A percentile compares a stretch with the other conserved stretches of the same genome.
Conservation (phyloP, 176 grass and related monocot species). For the Guadua angustifolia region DNA sequence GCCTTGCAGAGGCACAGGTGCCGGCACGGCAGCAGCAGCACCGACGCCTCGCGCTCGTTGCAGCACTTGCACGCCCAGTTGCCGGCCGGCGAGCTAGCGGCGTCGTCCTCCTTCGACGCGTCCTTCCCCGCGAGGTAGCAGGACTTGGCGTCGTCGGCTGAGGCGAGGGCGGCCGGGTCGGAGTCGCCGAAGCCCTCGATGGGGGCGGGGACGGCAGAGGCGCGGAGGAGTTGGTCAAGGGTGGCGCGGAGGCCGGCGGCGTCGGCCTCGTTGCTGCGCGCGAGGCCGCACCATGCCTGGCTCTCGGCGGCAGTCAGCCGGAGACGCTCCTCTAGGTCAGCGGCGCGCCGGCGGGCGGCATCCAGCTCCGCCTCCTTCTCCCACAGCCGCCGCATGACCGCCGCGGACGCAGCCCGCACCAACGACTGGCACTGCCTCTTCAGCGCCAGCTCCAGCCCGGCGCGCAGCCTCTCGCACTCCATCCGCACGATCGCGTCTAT, state of each 20-base stretch:
- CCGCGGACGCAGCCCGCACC: conserved; percentile 35
- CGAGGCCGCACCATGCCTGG: conserved; percentile 58
- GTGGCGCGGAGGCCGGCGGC: conserved; percentile 45
- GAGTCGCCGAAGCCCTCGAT: conserved; percentile 66
- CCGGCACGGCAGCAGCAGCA: conserved; percentile 68
- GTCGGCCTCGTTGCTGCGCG: conserved; percentile 57
- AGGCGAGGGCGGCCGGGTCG: conserved; percentile 8
- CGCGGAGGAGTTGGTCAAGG: conserved; percentile 51
- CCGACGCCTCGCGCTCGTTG: conserved; percentile 38
- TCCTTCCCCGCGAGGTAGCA: neutral
- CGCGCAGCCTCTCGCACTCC: conserved; percentile 53
- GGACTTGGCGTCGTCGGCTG: conserved; percentile 49
- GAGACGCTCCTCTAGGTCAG: conserved; percentile 53
- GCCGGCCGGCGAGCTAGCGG: neutral
- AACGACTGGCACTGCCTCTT: conserved; percentile 57
- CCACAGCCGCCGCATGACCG: conserved; percentile 13
- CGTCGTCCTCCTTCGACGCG: neutral
- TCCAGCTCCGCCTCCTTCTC: conserved; percentile 52
- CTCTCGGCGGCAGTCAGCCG: conserved; percentile 51
- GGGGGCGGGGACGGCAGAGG: neutral
- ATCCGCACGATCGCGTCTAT: conserved; percentile 54
- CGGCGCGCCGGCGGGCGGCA: neutral
- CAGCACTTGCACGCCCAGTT: conserved; percentile 51
- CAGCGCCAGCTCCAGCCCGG: conserved; percentile 46
- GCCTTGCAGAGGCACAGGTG: conserved; percentile 71